A percentile compares a stretch with the other conserved stretches of the same genome.
These are phyloP conservation scores for Cladosporium sphaerospermum DNA, from an alignment of 2,329 filamentous ascomycete genomes.

Conservation along the genomic window DNA sequence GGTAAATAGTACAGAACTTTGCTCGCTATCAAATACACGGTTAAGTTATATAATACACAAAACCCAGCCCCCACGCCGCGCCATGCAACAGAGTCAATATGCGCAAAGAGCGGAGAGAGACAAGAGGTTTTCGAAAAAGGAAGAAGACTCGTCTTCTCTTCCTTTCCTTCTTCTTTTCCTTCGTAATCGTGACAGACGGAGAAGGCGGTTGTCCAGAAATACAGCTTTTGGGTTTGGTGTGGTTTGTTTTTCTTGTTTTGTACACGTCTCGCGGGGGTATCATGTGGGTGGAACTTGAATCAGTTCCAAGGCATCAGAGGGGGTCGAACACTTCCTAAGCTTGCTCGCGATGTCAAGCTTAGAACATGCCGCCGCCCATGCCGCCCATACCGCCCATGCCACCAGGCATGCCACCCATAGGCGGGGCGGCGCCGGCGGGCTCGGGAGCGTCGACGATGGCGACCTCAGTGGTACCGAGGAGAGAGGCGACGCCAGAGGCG, in stretches of 20 bases:
- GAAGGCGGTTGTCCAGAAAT: too few species aligned
- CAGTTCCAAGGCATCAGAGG: not conserved
- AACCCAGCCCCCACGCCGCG: too few species aligned
- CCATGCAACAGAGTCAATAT: too few species aligned
- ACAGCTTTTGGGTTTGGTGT: too few species aligned
- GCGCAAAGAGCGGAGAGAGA: too few species aligned
- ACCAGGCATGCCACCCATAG: slow-evolving; percentile 38
- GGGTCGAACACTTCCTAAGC: not conserved
- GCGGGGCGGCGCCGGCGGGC: slow-evolving; percentile 64
- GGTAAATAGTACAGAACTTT: too few species aligned
- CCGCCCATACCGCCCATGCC: slow-evolving; percentile 58
- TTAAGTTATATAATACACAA: too few species aligned
- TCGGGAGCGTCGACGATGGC: slow-evolving; percentile 94
- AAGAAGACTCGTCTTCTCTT: too few species aligned
- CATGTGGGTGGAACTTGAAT: slow-evolving; percentile 4
- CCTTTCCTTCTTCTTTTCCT: too few species aligned
- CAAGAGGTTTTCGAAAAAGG: too few species aligned
- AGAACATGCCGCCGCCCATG: slow-evolving; percentile 57
- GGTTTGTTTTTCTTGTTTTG: not conserved
- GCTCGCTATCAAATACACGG: too few species aligned
- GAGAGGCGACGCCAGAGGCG: slow-evolving; percentile 89
- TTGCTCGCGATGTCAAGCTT: slow-evolving; percentile 27
- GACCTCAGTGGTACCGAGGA: slow-evolving; percentile 96
- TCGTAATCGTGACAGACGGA: too few species aligned
- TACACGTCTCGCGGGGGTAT: slow-evolving; percentile 11